Base-by-base conservation (phyloP, 2,329 filamentous ascomycete species). In the Botrytis fragariae region DNA sequence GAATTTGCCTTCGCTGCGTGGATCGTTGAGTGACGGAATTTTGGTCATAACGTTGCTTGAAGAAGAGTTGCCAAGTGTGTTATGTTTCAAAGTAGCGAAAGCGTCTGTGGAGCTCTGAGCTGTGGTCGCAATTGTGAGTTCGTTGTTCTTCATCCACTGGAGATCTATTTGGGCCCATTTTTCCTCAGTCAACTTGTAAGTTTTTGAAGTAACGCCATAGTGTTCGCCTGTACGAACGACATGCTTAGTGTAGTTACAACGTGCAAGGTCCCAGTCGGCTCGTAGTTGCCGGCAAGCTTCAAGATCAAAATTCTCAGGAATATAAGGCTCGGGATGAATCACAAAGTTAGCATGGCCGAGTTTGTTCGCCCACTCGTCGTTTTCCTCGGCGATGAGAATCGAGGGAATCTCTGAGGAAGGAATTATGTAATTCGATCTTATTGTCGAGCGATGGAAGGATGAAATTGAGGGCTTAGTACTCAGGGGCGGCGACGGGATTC, bases 331-430 rank as follows among this genome's bases (percentile, higher is more conserved):
- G 0, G 95, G 95, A 35, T 89, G 84, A 77, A 98, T 97, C 78
- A 89, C 95, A 81, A 97, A 98, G 84, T 98, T 97, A 76, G 95
- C 95, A 81, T 98, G 95, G 42, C 95, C 95, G 22, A 98, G 88
- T 73, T 90, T 90, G 79, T 92, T 89, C 1, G 93, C 92, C 95
- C 95, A 98, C 77, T 91, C 90, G 80, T 97, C 94, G 68, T 90
- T 86, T 9, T 90, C 89, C 72, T 92, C 89, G 45, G 91, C 85
- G 76, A 94, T 89, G 10, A 91, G 84, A 75, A 94, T 89, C 7
- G 88, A 87, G 6, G 90, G 88, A 54, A 92, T 88, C 39, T 90
- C 88, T 6, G 84, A 81, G 57, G 84, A 83, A 7, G 88, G 86
- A 51, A 87, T 84, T 16, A 80, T 69, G 82, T 87, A 77, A 81